Percentiles rank a stretch among this genome's conserved stretches.
These are phyloP conservation scores for Leptomonas pyrrhocoris DNA, from an alignment of 208 protist species.

Conservation along the genomic window DNA sequence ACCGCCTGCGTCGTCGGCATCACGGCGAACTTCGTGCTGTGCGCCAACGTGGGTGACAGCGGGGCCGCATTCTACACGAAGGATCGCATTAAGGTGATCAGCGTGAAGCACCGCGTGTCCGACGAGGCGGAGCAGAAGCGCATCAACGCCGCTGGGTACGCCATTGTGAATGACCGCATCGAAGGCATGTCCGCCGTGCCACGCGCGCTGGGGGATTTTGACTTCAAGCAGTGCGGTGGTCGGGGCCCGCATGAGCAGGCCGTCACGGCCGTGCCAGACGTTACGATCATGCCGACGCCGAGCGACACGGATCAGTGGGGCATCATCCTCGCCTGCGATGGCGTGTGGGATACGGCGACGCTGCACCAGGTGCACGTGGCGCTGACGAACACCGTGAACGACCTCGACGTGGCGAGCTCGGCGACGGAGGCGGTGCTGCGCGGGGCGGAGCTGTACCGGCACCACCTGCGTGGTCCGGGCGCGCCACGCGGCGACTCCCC, in stretches of 20 bases:
- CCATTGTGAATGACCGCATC: slow-evolving; percentile 56
- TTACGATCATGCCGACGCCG: slow-evolving; percentile 67
- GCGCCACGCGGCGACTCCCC: not conserved
- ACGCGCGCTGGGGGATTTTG: slow-evolving; percentile 82
- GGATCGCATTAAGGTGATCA: slow-evolving; percentile 50
- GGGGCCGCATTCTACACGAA: slow-evolving; percentile 69
- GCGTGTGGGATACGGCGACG: slow-evolving; percentile 83
- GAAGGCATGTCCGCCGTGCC: slow-evolving; percentile 82
- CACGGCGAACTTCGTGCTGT: slow-evolving; percentile 76
- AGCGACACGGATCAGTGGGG: slow-evolving; percentile 56
- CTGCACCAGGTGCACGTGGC: slow-evolving; percentile 79
- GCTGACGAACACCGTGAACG: slow-evolving; percentile 68
- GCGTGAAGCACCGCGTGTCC: slow-evolving; percentile 62
- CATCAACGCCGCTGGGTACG: slow-evolving; percentile 69
- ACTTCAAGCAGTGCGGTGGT: slow-evolving; percentile 88
- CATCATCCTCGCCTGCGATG: slow-evolving; percentile 82
- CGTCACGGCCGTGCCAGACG: slow-evolving; percentile 65
- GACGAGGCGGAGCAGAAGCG: slow-evolving; percentile 52
- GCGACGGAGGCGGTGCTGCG: slow-evolving; percentile 55
- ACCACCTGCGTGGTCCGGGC: slow-evolving; percentile 31
- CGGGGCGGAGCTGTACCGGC: slow-evolving; percentile 43
- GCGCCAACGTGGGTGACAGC: slow-evolving; percentile 82
- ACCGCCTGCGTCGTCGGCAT: slow-evolving; percentile 83
- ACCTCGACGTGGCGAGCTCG: slow-evolving; percentile 59
- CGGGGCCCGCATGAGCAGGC: slow-evolving; percentile 61